Evolutionary conservation across 2,329 filamentous ascomycete genomes (phyloP), one percentile per base, ranked within the genome.

Genomic region (Exophiala sp.): DNA sequence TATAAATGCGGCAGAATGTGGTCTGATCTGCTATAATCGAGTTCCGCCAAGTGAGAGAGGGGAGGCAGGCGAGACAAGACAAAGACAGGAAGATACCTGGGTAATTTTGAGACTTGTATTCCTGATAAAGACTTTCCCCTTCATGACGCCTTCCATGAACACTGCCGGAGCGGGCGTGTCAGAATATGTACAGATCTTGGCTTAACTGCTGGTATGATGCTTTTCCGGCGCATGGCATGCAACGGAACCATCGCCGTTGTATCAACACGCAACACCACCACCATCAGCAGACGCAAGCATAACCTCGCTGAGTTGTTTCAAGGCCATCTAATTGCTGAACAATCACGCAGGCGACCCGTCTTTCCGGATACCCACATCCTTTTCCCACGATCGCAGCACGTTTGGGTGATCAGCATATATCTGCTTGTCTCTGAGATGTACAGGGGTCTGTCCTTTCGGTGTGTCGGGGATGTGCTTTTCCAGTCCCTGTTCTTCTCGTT

Each of bases 401-500:
- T 39, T 38, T 21, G 45, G 45, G 20, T 47, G 20, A 55, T 71
- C 66, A 40, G 74, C 71, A 60, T 70, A 76, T 50, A 74, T 66
- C 65, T 76, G 74, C 61, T 69, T 71, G 65, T 81, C 78, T 66
- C 87, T 81, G 63, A 90, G 79, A 70, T 92, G 87, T 62, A 94
- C 84, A 47, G 88, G 89, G 29, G 79, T 83, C 65, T 84, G 80
- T 67, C 83, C 81, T 68, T 80, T 78, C 57, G 87, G 87, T 62
- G 87, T 78, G 62, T 88, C 86, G 58, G 89, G 89, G 62, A 94
- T 86, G 61, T 79, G 81, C 77, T 94, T 94, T 72, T 91, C 86
- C 60, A 94, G 78, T 75, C 88, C 87, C 88, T 92, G 65, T 42
- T 61, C 61, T 35, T 33, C 8, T 43, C 8, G 33, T 46, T 52